Conservation (phyloP, 768 basidiomycete species). For the Amanita subjunquillea region DNA sequence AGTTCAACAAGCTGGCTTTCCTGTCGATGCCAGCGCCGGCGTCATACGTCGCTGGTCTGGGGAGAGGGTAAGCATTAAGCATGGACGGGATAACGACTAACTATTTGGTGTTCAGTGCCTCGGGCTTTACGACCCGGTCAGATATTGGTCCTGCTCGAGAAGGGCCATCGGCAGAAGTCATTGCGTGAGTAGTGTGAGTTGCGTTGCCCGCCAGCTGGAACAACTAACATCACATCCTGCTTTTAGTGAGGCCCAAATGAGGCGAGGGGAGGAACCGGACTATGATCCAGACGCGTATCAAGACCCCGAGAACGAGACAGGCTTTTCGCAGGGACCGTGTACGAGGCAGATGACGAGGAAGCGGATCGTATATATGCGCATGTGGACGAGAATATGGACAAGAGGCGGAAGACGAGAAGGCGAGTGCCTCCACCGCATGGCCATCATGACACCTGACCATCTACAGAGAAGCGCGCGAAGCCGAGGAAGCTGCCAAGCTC, state of each 20-base stretch:
- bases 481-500: conserved; percentile 61
- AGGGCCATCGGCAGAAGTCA: conserved; percentile 83
- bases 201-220: background rate
- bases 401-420: conserved; percentile 70
- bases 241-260: conserved; percentile 72
- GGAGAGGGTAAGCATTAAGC: conserved; percentile 65
- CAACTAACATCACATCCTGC: background rate
- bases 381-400: conserved; percentile 90
- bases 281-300: conserved; percentile 87
- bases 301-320: conserved; percentile 96
- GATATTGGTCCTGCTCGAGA: conserved; percentile 98
- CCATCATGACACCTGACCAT: conserved; percentile 14
- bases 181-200: conserved; percentile 49
- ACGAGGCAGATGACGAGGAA: conserved; percentile 96
- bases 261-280: conserved; percentile 80
- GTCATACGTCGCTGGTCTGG: conserved; percentile 97
- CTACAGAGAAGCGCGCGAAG: conserved; percentile 65
- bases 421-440: conserved; percentile 42
- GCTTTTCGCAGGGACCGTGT: conserved; percentile 89
- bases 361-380: conserved; percentile 90
- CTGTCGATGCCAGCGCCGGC: conserved; percentile 90
- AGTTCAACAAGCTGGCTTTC: conserved; percentile 78
- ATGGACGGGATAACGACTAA: conserved; percentile 3
- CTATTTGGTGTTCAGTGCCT: conserved; percentile 47
- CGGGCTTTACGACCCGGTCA: conserved; percentile 94